Base-by-base conservation (phyloP, 2,329 filamentous ascomycete species). In the Plectosphaerella plurivora region DNA sequence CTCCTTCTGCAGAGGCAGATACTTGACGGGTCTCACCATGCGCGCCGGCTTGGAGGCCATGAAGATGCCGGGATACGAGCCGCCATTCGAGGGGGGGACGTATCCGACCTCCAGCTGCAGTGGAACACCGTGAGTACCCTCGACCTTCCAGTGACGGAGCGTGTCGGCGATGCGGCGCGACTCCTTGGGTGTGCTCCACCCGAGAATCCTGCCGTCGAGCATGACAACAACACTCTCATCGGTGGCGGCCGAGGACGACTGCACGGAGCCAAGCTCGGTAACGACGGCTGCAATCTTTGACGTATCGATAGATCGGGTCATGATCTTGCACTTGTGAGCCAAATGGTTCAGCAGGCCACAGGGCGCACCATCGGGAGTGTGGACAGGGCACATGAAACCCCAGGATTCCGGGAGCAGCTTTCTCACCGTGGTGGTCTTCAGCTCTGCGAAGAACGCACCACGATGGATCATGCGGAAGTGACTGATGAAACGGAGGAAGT, bases 401-500 rank as follows among this genome's bases (percentile, higher is more conserved):
- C 94, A 99, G 61, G 91, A 96, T 67, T 99, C 94, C 2, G 94
- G 94, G 18, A 97, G 74, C 61, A 99, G 76, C 70, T 97, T 99
- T 74, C 94, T 84, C 49, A 99, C 94, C 0, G 94, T 94, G 0
- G 94, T 99, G 0, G 94, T 99, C 73, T 97, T 97, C 58, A 99
- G 74, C 68, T 97, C 90, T 4, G 94, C 94, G 69, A 99, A 99
- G 81, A 99, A 99, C 67, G 91, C 94, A 77, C 94, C 94, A 84
- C 94, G 86, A 75, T 99, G 94, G 53, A 99, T 91, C 91, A 97
- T 97, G 60, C 94, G 88, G 81, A 99, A 99, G 71, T 99, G 94
- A 70, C 90, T 94, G 74, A 99, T 96, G 74, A 97, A 99, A 63
- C 94, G 90, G 64, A 96, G 84, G 68, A 97, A 99, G 74, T 99